phyloP scores from a whole-genome alignment of 768 basidiomycete genomes.

The Auricularia auricula-judae region DNA sequence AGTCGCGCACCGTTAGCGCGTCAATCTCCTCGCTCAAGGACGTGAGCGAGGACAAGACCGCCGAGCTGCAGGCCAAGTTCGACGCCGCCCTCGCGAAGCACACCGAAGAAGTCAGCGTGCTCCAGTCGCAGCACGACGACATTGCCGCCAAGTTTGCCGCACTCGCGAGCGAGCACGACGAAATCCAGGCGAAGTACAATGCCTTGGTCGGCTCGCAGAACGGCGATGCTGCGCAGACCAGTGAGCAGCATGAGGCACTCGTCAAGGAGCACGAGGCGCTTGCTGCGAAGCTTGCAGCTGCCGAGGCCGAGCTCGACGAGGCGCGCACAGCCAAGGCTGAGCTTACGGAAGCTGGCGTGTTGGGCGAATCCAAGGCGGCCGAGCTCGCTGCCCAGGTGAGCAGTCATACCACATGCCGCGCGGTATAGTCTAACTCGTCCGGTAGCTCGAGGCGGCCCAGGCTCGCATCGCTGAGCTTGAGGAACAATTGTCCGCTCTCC shows the following conservation, averaged over 20 bases:
- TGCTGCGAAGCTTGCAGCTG: conserved; percentile 33
- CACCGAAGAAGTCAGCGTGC: conserved; percentile 33
- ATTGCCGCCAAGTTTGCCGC: conserved; percentile 27
- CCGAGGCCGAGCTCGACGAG: conserved; percentile 37
- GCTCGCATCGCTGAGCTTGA: conserved; percentile 41
- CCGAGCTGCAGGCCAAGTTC: conserved; percentile 48
- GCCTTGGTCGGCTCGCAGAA: conserved; percentile 25
- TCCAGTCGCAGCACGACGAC: conserved; percentile 42
- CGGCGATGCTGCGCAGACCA: conserved; percentile 32
- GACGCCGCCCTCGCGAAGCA: conserved; percentile 35
- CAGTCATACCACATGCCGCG: neutral
- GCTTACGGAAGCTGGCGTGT: conserved; percentile 18
- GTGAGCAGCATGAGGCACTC: conserved; percentile 33
- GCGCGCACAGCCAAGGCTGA: conserved; percentile 30
- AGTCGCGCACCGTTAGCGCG: conserved; percentile 29
- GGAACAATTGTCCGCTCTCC: conserved; percentile 6
- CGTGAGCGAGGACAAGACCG: conserved; percentile 50
- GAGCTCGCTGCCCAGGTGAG: conserved; percentile 43
- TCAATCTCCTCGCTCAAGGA: conserved; percentile 73
- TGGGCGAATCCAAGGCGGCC: conserved; percentile 25
- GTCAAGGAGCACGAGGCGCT: conserved; percentile 1
- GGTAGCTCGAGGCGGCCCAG: conserved; percentile 44
- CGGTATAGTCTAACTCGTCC: neutral
- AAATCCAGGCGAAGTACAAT: neutral
- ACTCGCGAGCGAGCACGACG: neutral